phyloP scores from a whole-genome alignment of 495 filamentous ascomycete genomes.

The Daldinia grandis region DNA sequence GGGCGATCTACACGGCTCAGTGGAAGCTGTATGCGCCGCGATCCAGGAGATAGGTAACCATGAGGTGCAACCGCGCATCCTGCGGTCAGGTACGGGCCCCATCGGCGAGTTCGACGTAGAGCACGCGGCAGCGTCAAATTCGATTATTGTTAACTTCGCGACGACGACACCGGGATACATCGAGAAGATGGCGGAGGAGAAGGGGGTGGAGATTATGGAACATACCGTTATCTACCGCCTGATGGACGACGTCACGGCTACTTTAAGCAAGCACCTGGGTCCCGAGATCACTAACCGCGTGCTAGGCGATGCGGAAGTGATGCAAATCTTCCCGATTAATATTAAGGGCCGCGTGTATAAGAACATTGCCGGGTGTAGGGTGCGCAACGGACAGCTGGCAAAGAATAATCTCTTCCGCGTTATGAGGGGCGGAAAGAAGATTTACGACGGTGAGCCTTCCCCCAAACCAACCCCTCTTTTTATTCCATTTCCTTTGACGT shows the following conservation, averaged over 20 bases:
- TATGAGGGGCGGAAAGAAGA: slow-evolving; percentile 66
- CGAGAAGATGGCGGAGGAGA: slow-evolving; percentile 69
- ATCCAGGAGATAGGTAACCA: slow-evolving; percentile 80
- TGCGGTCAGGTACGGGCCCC: slow-evolving; percentile 79
- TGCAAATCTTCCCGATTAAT: slow-evolving; percentile 83
- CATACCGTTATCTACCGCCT: slow-evolving; percentile 94
- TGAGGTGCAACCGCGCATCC: slow-evolving; percentile 78
- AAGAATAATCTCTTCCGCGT: slow-evolving; percentile 73
- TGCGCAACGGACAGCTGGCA: slow-evolving; percentile 79
- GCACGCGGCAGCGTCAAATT: slow-evolving; percentile 76
- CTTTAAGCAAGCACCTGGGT: slow-evolving; percentile 71
- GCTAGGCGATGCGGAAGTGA: slow-evolving; percentile 86
- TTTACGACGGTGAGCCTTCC: slow-evolving; percentile 78
- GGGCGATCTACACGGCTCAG: slow-evolving; percentile 90
- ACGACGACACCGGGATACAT: slow-evolving; percentile 73
- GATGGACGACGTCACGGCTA: slow-evolving; percentile 78
- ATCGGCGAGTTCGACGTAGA: slow-evolving; percentile 89
- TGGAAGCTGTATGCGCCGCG: slow-evolving; percentile 83
- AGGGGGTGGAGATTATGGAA: slow-evolving; percentile 78
- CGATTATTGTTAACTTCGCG: slow-evolving; percentile 87
- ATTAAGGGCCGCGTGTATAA: slow-evolving; percentile 72
- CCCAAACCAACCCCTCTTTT: too few relatives aligned
- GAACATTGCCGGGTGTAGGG: slow-evolving; percentile 85
- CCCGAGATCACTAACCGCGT: slow-evolving; percentile 72
- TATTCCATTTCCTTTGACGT: not conserved